Base-by-base conservation (phyloP, 768 basidiomycete species). In the Tricholoma hemisulphureum region DNA sequence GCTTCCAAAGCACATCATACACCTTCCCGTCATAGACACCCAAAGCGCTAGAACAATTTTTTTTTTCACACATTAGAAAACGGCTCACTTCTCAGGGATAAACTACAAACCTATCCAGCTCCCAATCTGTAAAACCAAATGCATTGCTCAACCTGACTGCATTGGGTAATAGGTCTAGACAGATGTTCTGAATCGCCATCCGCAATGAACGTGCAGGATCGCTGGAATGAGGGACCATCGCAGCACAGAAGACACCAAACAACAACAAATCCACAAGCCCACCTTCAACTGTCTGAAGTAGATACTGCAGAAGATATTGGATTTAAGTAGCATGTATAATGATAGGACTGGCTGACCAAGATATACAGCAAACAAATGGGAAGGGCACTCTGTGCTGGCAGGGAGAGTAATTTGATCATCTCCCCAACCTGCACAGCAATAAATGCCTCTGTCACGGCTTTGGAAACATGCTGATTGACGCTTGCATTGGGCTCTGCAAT, bases 91-190 rank as follows among this genome's bases (percentile, higher is more conserved):
- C 31, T 46, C 3, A n/a, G 31, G n/a, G 24, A n/a, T n/a, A n/a
- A 35, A 53, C 6, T 11, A 18, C 75, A 14, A 50, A 84, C 84
- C 86, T 87, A 61, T 89, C 81, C 16, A 91, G 72, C 52, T 89
- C 83, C 85, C 87, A 91, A 63, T 91, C 88, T 0, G 82, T 78
- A 62, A 89, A 88, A 0, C 83, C 86, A 66, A 92, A 90, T 3
- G 87, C 83, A 65, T 92, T 89, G 5, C 79, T 84, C 53, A 91
- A 71, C 0, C 84, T 86, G 53, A 91, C 82, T 5, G 80, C 81
- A 57, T 92, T 79, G 0, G 87, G 85, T 0, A 89, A 67, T 9
- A 91, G 61, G 48, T 77, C 76, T 7, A 70, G 62, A 65, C 85
- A 88, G 0, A 82, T 59, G 5, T 65, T 49, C 24, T 81, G 70